Conservation (phyloP, 106 monocot genomes). For the Gastrodia elata region DNA sequence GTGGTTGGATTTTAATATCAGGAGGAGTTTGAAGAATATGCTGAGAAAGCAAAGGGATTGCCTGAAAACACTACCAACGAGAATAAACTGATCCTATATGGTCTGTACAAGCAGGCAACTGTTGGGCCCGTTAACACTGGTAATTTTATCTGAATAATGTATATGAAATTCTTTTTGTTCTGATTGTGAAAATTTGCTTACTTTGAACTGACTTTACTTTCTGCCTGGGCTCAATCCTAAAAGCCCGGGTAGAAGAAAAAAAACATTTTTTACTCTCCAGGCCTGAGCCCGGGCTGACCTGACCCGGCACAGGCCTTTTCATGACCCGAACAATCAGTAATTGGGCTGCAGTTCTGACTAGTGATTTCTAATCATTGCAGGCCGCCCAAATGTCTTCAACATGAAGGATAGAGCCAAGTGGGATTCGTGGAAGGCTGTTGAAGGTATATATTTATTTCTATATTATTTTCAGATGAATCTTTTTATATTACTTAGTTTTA, state of each 20-base stretch:
- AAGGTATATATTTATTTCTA: constrained; percentile 41
- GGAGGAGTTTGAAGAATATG: constrained; percentile 87
- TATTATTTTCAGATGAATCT: background rate
- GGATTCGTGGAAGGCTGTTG: constrained; percentile 90
- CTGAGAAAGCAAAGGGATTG: constrained; percentile 61
- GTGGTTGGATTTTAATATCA: constrained; percentile 17
- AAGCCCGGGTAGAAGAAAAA: too few species aligned
- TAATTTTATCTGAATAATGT: too few species aligned
- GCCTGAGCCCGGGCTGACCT: background rate
- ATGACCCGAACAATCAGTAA: background rate
- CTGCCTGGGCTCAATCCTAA: too few species aligned
- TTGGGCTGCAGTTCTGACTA: background rate
- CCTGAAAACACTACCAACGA: constrained; percentile 45
- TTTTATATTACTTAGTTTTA: background rate
- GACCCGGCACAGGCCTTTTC: background rate
- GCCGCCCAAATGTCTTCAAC: constrained; percentile 58
- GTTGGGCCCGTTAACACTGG: constrained; percentile 65
- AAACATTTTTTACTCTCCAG: too few species aligned
- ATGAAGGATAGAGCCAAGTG: constrained; percentile 62
- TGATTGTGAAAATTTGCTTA: background rate
- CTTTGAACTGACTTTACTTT: too few species aligned
- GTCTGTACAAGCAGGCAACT: constrained; percentile 83
- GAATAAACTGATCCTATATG: constrained; percentile 59
- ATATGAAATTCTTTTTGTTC: background rate
- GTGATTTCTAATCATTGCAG: constrained; percentile 26